Evolutionary conservation across 139 green algal species (phyloP), one percentile per base, ranked within the genome.

Genomic region (Chlamydomonas applanata): DNA sequence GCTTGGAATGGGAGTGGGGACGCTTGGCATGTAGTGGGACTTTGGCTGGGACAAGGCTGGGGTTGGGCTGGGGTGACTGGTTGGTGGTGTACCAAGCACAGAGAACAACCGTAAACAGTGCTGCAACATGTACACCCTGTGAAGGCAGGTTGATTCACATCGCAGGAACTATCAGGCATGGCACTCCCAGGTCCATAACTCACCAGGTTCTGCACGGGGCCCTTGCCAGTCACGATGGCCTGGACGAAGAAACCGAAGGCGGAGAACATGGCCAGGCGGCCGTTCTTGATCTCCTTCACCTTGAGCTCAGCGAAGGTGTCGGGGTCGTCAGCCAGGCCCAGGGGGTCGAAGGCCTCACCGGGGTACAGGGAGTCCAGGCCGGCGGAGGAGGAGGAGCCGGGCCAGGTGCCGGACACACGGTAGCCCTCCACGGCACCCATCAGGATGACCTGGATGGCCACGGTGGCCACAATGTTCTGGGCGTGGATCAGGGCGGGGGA

Each of bases 251-350:
- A 93, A 73, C 73, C 73, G 20, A 79, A 73, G 24, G 5, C 44
- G 32, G 62, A 67, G 74, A 79, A 79, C 74, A 79, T 79, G n/a
- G 74, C 75, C 40, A 80, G 66, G 66, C 75, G 75, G 36, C 72
- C 77, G 68, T 80, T 87, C 82, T 84, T 84, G 78, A 87, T 79
- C 75, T 87, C 82, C 93, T 98, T 97, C 29, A 94, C 85, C 86
- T 92, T 88, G 65, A 89, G 73, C 72, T 85, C 78, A 67, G 84
- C 87, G 78, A 93, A 86, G 74, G 87, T 91, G 74, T 97, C 89
- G 68, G 92, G 91, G 82, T 96, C 95, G 80, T 98, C 95, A 88
- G 94, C 95, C 79, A 98, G 86, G 79, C 92, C 92, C 74, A 98
- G 84, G 79, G 94, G 94, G 92, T 98, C 94, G 36, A 80, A 80